Conservation (phyloP, 2,329 filamentous ascomycete species). For the Venturia carpophila region DNA sequence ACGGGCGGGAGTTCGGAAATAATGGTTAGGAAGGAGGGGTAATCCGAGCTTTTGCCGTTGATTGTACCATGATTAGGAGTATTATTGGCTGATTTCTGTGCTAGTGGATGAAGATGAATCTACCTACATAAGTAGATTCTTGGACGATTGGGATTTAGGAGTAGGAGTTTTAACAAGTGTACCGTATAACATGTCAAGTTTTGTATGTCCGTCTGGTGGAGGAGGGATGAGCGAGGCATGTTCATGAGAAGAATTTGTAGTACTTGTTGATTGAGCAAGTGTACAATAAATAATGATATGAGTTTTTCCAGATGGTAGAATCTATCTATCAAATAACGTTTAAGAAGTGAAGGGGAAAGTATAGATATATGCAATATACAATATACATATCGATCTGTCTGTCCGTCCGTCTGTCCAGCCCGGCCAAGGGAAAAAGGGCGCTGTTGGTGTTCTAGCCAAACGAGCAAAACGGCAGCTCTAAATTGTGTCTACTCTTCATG, state of each 20-base stretch:
- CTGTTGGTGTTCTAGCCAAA: conserved; percentile 1
- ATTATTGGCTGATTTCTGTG: too few relatives aligned
- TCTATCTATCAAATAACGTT: conserved; percentile 8
- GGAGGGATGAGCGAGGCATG: not conserved
- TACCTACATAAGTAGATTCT: too few relatives aligned
- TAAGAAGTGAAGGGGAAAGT: not conserved
- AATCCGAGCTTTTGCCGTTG: not conserved
- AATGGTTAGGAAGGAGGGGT: not conserved
- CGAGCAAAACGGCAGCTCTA: not conserved
- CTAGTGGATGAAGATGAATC: too few relatives aligned
- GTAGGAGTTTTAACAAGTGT: too few relatives aligned
- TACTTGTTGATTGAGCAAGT: conserved; percentile 4
- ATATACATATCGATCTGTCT: not conserved
- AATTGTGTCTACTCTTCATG: not conserved
- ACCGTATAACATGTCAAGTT: too few relatives aligned
- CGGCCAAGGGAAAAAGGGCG: not conserved
- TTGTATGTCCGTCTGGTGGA: too few relatives aligned
- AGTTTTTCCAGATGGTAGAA: not conserved
- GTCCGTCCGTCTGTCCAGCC: not conserved
- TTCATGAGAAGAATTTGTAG: not conserved
- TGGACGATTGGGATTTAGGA: too few relatives aligned
- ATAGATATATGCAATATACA: not conserved
- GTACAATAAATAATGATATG: not conserved
- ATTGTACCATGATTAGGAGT: too few relatives aligned
- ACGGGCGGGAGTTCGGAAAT: not conserved